phyloP scores from a whole-genome alignment of 148 eudicot genomes.

The Fallopia convolvulus region DNA sequence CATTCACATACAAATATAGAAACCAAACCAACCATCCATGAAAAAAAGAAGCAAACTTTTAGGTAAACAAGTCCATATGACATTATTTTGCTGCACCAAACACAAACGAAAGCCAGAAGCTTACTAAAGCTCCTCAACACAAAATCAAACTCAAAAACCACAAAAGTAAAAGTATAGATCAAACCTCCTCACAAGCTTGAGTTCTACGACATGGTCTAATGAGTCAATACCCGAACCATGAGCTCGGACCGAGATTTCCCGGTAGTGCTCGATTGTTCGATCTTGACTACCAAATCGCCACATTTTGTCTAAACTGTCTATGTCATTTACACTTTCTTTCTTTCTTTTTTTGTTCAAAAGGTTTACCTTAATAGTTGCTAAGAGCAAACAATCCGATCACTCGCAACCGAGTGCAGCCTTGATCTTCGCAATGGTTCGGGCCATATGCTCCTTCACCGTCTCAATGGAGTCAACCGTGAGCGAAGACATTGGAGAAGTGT shows the following conservation, averaged over 20 bases:
- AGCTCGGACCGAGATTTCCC: slow-evolving; percentile 5
- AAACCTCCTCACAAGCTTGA: slow-evolving; percentile 1
- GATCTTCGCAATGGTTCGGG: slow-evolving; percentile 51
- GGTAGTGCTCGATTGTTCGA: not conserved
- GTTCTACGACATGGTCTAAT: not conserved
- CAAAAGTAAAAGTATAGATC: not conserved
- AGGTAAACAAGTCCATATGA: not conserved
- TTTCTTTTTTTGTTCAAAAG: not conserved
- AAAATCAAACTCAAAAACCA: not conserved
- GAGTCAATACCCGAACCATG: not conserved
- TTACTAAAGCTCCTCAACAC: not conserved
- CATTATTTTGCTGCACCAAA: not conserved
- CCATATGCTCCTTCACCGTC: slow-evolving; percentile 46
- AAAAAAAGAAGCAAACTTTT: not conserved
- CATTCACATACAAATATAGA: no score
- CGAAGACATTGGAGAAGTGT: slow-evolving; percentile 36
- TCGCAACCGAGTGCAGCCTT: slow-evolving; percentile 36
- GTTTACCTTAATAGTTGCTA: not conserved
- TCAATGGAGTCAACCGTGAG: slow-evolving; percentile 57
- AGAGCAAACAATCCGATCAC: not conserved
- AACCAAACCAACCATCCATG: not conserved
- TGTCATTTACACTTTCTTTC: not conserved
- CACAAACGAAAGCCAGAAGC: not conserved
- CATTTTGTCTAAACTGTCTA: slow-evolving; percentile 5
- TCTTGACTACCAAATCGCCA: not conserved